A percentile compares a stretch with the other conserved stretches of the same genome.
Evolutionary conservation across 2,329 filamentous ascomycete species (phyloP).

Genomic region (Sclerotinia nivalis): DNA sequence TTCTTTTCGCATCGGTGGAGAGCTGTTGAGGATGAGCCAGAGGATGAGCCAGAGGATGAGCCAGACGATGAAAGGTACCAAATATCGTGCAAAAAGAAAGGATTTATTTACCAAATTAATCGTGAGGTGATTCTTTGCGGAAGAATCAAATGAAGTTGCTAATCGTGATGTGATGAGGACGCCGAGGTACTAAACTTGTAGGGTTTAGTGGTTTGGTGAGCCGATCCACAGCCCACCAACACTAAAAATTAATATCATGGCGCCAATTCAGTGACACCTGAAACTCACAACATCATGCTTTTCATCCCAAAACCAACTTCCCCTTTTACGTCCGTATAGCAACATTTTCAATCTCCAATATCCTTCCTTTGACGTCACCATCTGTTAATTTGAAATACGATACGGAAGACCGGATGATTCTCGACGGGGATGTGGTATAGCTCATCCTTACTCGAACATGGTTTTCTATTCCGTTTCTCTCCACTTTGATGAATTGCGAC

Average conservation of each 20-base stretch:
- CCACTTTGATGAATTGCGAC: not conserved
- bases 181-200: not conserved
- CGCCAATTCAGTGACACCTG: not conserved
- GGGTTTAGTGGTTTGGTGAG: not conserved
- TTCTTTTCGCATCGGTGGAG: too few species aligned
- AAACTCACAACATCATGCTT: not conserved
- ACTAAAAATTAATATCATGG: not conserved
- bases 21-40: too few species aligned
- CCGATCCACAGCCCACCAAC: not conserved
- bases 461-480: not conserved
- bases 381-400: not conserved
- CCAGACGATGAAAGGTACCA: too few species aligned
- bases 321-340: not conserved
- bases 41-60: too few species aligned
- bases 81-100: too few species aligned
- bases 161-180: not conserved
- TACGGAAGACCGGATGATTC: too few species aligned
- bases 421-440: not conserved
- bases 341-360: not conserved
- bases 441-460: not conserved
- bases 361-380: not conserved
- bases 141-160: too few species aligned
- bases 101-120: too few species aligned
- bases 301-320: too few species aligned
- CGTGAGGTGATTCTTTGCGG: too few species aligned